Evolutionary conservation across 2,329 filamentous ascomycete species (phyloP).

Genomic region (Stenocarpella maydis): DNA sequence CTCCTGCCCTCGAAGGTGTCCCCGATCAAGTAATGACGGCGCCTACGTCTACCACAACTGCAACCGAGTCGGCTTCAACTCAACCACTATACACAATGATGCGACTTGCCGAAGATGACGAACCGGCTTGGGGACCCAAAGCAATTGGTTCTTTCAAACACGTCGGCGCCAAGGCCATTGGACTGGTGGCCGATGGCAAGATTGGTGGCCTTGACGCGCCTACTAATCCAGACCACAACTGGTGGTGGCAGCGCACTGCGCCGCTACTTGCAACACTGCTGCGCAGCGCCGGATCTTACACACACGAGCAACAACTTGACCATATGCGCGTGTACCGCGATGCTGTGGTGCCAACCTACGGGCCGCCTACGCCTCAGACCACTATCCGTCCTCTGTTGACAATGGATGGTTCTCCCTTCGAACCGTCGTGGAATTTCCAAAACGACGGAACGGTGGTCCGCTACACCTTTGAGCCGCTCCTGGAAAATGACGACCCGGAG

Average conservation of each 20-base stretch:
- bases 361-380: slow-evolving; percentile 13
- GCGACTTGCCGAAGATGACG: slow-evolving; percentile 18
- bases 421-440: slow-evolving; percentile 34
- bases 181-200: background rate
- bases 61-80: background rate
- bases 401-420: slow-evolving; percentile 33
- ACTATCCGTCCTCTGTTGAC: slow-evolving; percentile 14
- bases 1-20: background rate
- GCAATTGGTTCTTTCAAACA: background rate
- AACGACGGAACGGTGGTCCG: slow-evolving; percentile 12
- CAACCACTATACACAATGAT: slow-evolving; percentile 3
- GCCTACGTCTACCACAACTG: background rate
- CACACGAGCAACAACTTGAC: slow-evolving; percentile 15
- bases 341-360: slow-evolving; percentile 31
- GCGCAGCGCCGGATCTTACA: slow-evolving; percentile 25
- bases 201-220: slow-evolving; percentile 17
- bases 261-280: slow-evolving; percentile 29
- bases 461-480: slow-evolving; percentile 30
- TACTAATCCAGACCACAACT: slow-evolving; percentile 14
- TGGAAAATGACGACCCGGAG: slow-evolving; percentile 19
- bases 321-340: slow-evolving; percentile 32
- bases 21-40: background rate
- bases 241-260: slow-evolving; percentile 29
- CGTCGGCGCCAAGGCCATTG: background rate
- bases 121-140: background rate